phyloP scores from a whole-genome alignment of 306 rosid genomes.

The Ceratonia siliqua region DNA sequence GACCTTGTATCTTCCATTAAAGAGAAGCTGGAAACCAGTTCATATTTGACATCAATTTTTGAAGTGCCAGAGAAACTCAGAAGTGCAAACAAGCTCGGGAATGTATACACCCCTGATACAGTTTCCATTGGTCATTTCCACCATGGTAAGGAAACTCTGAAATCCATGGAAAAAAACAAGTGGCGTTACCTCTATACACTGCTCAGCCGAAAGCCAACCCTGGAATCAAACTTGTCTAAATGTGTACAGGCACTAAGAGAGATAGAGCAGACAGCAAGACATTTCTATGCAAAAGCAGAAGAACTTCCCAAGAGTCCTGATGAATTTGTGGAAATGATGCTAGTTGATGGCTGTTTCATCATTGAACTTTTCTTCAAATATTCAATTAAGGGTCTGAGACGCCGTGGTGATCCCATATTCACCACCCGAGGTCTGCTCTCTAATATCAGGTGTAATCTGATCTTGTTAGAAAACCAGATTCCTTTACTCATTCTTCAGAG shows the following conservation, averaged over 20 bases:
- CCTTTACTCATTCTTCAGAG: conserved; percentile 52
- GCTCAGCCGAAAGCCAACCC: conserved; percentile 47
- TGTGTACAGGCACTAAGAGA: conserved; percentile 45
- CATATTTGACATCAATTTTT: conserved; percentile 46
- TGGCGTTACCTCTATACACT: conserved; percentile 55
- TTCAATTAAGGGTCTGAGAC: conserved; percentile 42
- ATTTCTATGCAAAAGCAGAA: conserved; percentile 40
- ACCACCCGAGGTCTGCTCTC: conserved; percentile 33
- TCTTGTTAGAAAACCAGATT: conserved; percentile 62
- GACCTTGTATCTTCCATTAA: conserved; percentile 46
- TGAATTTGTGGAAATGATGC: conserved; percentile 47
- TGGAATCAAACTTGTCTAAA: conserved; percentile 38
- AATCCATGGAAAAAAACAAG: conserved; percentile 40
- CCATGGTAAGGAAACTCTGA: conserved; percentile 8
- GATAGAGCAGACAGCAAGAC: conserved; percentile 46
- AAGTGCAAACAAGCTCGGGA: neutral
- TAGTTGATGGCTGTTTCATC: conserved; percentile 63
- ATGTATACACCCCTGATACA: conserved; percentile 32
- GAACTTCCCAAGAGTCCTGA: too few relatives aligned
- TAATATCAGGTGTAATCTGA: conserved; percentile 42
- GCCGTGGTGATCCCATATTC: conserved; percentile 51
- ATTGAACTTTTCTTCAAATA: conserved; percentile 58
- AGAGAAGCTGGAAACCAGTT: conserved; percentile 45
- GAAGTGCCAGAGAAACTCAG: conserved; percentile 35
- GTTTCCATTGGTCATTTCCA: conserved; percentile 66